Evolutionary conservation across 805 yeast genomes (phyloP).

Genomic region (Myxozyma monticola): DNA sequence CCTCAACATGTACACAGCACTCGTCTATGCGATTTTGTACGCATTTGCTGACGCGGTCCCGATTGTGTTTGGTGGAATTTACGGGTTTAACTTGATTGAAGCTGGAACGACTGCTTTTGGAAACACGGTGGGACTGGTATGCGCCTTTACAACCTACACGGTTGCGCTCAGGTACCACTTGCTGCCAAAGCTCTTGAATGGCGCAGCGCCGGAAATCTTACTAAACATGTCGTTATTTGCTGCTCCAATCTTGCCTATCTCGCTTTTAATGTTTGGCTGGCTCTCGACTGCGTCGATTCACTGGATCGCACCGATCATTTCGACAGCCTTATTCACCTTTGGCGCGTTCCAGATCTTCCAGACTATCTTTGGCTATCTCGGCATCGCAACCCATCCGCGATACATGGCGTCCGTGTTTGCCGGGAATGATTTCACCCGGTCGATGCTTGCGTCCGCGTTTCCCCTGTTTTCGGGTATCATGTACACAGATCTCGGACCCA

Average conservation of each 20-base stretch:
- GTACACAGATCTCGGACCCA: constrained; percentile 48
- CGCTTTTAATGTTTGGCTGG: constrained; percentile 56
- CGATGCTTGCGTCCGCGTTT: constrained; percentile 57
- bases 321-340: constrained; percentile 44
- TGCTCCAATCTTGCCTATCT: constrained; percentile 43
- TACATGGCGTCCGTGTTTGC: constrained; percentile 65
- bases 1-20: constrained; percentile 53
- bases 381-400: too few relatives aligned
- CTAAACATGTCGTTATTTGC: constrained; percentile 12
- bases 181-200: not conserved
- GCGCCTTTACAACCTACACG: constrained; percentile 23
- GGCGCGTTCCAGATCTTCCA: constrained; percentile 54
- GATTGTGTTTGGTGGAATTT: constrained; percentile 48
- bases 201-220: constrained; percentile 16
- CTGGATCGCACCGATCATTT: constrained; percentile 54
- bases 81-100: constrained; percentile 51
- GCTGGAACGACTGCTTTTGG: constrained; percentile 51
- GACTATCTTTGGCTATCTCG: constrained; percentile 51
- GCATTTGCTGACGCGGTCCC: constrained; percentile 66
- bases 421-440: constrained; percentile 54
- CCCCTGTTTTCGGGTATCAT: constrained; percentile 64
- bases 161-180: not conserved
- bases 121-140: constrained; percentile 47
- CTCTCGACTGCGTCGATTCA: constrained; percentile 45
- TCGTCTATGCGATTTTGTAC: constrained; percentile 55